Evolutionary conservation across 495 filamentous ascomycete species (phyloP).

Genomic region (Patellaria atrata): DNA sequence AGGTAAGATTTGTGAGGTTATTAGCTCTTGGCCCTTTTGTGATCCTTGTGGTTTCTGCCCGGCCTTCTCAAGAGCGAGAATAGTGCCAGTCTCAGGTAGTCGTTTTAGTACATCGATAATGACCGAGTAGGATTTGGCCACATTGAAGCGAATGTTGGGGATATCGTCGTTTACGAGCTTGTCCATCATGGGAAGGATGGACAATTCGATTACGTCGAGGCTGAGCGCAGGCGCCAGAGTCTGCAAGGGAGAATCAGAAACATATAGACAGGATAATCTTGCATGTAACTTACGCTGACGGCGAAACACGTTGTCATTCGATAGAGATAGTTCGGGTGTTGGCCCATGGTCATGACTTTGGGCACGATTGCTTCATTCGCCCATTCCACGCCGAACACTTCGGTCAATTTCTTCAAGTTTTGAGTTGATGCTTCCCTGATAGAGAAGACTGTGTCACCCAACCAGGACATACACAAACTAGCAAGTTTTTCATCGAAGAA

Average conservation of each 20-base stretch:
- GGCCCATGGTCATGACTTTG: constrained; percentile 95
- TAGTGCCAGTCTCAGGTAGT: constrained; percentile 73
- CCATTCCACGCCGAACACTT: constrained; percentile 97
- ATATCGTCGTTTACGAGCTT: constrained; percentile 86
- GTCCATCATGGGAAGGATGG: constrained; percentile 90
- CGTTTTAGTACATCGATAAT: constrained; percentile 80
- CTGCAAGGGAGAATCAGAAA: constrained; percentile 36
- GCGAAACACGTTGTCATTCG: constrained; percentile 99
- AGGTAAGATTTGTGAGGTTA: constrained; percentile 75
- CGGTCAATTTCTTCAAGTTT: constrained; percentile 94
- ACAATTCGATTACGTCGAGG: constrained; percentile 78
- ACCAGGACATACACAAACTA: constrained; percentile 93
- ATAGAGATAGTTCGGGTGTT: constrained; percentile 96
- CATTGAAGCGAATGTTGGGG: constrained; percentile 98
- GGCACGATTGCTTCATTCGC: constrained; percentile 95
- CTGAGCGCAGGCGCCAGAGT: constrained; percentile 87
- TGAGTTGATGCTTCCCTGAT: constrained; percentile 94
- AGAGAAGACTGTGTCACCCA: constrained; percentile 97
- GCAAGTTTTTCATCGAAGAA: constrained; percentile 98
- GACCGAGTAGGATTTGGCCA: constrained; percentile 89
- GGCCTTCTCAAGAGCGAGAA: constrained; percentile 69
- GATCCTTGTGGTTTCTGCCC: constrained; percentile 44
- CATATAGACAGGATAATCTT: background rate
- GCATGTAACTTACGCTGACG: constrained; percentile 59
- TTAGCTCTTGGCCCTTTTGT: constrained; percentile 61